These are phyloP conservation scores for Akebia trifoliata DNA, from an alignment of 164 flowering plant species.

Conservation along the genomic window DNA sequence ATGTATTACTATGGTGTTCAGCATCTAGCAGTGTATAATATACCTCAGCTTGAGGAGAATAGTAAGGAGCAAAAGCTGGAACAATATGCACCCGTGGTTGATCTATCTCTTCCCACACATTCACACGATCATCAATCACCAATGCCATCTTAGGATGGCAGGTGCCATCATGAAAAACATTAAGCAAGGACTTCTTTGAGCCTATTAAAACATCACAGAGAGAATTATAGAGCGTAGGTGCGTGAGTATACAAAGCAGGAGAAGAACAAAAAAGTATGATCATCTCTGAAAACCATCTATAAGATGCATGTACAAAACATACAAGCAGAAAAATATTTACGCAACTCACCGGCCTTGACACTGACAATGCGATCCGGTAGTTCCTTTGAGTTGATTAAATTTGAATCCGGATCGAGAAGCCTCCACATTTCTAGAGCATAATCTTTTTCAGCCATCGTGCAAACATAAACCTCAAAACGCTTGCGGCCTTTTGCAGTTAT, in stretches of 20 bases:
- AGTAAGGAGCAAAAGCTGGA: constrained; percentile 98
- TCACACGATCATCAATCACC: constrained; percentile 97
- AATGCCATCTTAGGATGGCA: constrained; percentile 98
- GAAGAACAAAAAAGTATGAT: not conserved
- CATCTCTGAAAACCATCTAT: not conserved
- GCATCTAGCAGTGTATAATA: not conserved
- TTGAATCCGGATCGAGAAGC: constrained; percentile 95
- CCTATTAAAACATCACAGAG: constrained; percentile 38
- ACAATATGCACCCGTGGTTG: constrained; percentile 98
- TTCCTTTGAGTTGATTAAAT: constrained; percentile 71
- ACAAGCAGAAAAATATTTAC: not conserved
- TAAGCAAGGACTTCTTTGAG: constrained; percentile 73
- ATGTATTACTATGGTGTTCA: not conserved
- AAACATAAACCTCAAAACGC: constrained; percentile 99
- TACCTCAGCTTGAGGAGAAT: constrained; percentile 99
- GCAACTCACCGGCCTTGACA: constrained; percentile 80
- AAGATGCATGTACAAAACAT: not conserved
- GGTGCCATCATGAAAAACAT: constrained; percentile 83
- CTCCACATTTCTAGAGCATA: constrained; percentile 99
- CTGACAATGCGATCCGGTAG: constrained; percentile 86
- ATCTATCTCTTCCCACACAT: constrained; percentile 98
- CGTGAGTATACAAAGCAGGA: not conserved
- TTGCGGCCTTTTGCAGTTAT: constrained; percentile 97
- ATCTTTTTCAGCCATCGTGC: constrained; percentile 99
- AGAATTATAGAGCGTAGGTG: not conserved